phyloP scores from a whole-genome alignment of 768 basidiomycete genomes.

The Mycena galericulata region DNA sequence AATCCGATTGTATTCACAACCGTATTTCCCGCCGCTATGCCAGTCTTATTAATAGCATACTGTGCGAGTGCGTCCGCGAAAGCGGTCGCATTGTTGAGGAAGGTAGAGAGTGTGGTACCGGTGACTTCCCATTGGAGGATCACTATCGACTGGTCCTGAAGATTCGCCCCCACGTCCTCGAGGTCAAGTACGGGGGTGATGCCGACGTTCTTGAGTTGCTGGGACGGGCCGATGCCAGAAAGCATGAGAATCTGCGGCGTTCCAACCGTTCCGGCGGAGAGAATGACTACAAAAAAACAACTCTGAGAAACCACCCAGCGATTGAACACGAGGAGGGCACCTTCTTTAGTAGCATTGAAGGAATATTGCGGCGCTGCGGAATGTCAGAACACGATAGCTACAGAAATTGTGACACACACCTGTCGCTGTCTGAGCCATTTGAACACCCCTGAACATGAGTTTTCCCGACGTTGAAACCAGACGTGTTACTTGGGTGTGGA shows the following conservation, averaged over 20 bases:
- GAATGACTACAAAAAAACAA: neutral
- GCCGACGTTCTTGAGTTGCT: neutral
- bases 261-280: constrained; percentile 9
- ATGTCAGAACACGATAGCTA: neutral
- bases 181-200: constrained; percentile 4
- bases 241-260: constrained; percentile 23
- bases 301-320: no score
- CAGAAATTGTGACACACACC: neutral
- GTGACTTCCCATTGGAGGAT: neutral
- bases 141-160: constrained; percentile 10
- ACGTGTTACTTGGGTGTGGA: constrained; percentile 20
- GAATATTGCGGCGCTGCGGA: neutral
- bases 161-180: constrained; percentile 4
- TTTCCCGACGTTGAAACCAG: constrained; percentile 1
- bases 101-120: neutral
- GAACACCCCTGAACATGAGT: neutral
- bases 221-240: constrained; percentile 11
- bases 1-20: constrained; percentile 24
- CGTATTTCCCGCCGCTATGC: constrained; percentile 11
- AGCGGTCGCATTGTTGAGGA: constrained; percentile 4
- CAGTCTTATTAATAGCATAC: constrained; percentile 7
- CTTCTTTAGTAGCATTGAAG: neutral
- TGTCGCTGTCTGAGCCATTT: neutral
- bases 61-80: constrained; percentile 1
- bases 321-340: neutral